These are phyloP conservation scores for Ammopiptanthus mongolicus DNA, from an alignment of 306 rosid species.

Conservation along the genomic window DNA sequence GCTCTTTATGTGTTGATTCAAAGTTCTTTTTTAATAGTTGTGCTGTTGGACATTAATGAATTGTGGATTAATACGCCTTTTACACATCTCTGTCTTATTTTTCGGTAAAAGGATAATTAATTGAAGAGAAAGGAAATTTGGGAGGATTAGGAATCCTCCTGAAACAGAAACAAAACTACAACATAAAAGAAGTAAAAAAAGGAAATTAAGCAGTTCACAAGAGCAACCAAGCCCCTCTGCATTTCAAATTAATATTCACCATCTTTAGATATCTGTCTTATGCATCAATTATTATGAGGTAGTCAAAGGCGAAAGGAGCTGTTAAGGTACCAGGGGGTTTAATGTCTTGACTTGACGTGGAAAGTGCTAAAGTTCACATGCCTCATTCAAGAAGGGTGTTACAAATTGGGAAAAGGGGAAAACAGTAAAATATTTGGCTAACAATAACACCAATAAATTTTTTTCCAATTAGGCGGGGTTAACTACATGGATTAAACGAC, in stretches of 20 bases:
- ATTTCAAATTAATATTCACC: background rate
- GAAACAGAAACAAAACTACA: background rate
- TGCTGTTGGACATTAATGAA: constrained; percentile 2
- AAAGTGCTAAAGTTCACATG: background rate
- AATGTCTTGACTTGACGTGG: background rate
- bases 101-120: background rate
- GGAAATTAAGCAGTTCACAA: background rate
- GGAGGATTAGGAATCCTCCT: background rate
- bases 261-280: background rate
- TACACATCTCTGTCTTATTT: background rate
- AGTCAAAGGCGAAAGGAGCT: background rate
- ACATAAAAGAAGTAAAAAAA: constrained; percentile 1
- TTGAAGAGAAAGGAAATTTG: background rate
- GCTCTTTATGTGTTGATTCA: background rate
- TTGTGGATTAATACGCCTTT: background rate
- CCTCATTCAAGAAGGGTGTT: background rate
- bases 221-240: background rate
- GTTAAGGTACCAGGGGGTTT: background rate
- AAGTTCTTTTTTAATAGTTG: background rate
- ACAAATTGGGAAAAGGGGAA: background rate
- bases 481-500: too few species aligned
- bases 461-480: too few species aligned
- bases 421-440: background rate
- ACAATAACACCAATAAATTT: too few species aligned
- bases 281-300: background rate